Evolutionary conservation across 768 basidiomycete species (phyloP).

Genomic region (Boletus rex-veris): DNA sequence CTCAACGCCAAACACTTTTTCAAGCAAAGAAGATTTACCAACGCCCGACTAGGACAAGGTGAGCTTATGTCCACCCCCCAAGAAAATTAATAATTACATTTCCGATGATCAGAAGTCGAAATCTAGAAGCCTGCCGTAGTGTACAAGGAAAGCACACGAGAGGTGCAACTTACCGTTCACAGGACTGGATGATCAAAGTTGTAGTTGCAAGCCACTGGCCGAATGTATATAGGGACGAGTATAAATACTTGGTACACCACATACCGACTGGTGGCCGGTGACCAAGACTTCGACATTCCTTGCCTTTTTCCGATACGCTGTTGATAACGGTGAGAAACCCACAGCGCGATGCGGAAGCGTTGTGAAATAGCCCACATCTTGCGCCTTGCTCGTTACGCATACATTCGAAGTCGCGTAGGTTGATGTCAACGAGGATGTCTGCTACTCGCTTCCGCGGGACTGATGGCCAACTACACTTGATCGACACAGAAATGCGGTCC

Average conservation of each 20-base stretch:
- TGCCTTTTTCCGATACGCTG: conserved; percentile 7
- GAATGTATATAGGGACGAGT: neutral
- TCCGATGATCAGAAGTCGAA: conserved; percentile 14
- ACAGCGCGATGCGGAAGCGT: too few species aligned
- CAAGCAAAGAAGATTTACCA: conserved; percentile 12
- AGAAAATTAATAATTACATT: conserved; percentile 1
- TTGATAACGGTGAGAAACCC: neutral
- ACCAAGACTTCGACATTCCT: conserved; percentile 11
- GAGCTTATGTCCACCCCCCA: neutral
- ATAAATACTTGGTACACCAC: neutral
- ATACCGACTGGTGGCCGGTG: neutral
- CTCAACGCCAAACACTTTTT: conserved; percentile 10
- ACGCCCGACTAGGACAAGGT: conserved; percentile 10
- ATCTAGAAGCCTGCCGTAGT: neutral
- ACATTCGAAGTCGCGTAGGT: too few species aligned
- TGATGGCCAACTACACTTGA: too few species aligned
- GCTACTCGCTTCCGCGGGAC: too few species aligned
- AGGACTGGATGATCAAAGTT: conserved; percentile 5
- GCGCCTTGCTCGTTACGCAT: too few species aligned
- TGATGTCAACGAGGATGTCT: too few species aligned
- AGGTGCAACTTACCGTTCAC: conserved; percentile 4
- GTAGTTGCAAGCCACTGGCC: conserved; percentile 7
- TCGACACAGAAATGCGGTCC: too few species aligned
- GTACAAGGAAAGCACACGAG: neutral
- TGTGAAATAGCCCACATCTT: too few species aligned